A percentile compares a stretch with the other conserved stretches of the same genome.
Conservation (phyloP, 169 alveolate genomes). For the Plasmodium malariae region DNA sequence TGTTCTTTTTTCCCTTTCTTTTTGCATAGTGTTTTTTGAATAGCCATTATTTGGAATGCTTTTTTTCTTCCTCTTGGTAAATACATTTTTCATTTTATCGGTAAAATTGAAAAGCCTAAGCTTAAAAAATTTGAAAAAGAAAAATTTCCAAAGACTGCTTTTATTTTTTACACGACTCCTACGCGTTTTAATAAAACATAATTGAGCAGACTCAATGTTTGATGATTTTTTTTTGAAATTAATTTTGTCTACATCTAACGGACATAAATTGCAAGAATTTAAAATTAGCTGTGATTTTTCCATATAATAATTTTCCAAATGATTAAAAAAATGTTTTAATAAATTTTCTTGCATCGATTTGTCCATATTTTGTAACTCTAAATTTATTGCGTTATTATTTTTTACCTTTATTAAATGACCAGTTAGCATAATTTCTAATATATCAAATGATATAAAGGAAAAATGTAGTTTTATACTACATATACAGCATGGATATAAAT, state of each 20-base stretch:
- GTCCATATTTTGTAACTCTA: constrained; percentile 47
- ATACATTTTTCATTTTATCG: neutral
- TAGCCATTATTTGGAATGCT: neutral
- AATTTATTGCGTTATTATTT: constrained; percentile 44
- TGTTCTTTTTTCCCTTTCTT: constrained; percentile 26
- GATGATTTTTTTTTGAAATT: neutral
- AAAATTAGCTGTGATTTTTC: constrained; percentile 35
- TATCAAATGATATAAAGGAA: constrained; percentile 40
- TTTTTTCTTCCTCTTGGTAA: neutral
- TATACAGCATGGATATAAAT: constrained; percentile 62
- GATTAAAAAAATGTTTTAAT: constrained; percentile 64
- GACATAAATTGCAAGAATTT: constrained; percentile 9
- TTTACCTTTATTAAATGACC: constrained; percentile 73
- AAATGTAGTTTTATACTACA: constrained; percentile 38
- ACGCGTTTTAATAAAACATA: constrained; percentile 10
- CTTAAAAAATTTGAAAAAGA: neutral
- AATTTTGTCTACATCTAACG: constrained; percentile 4
- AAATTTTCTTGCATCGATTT: constrained; percentile 51
- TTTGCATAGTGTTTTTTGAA: neutral
- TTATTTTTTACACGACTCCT: constrained; percentile 8
- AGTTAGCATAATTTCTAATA: constrained; percentile 67
- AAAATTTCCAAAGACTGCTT: neutral
- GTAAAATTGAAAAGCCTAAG: neutral
- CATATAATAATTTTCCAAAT: constrained; percentile 69
- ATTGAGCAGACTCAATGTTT: neutral